Base-by-base conservation (phyloP, 805 yeast genomes). In the Kodamaea jinghongensis region DNA sequence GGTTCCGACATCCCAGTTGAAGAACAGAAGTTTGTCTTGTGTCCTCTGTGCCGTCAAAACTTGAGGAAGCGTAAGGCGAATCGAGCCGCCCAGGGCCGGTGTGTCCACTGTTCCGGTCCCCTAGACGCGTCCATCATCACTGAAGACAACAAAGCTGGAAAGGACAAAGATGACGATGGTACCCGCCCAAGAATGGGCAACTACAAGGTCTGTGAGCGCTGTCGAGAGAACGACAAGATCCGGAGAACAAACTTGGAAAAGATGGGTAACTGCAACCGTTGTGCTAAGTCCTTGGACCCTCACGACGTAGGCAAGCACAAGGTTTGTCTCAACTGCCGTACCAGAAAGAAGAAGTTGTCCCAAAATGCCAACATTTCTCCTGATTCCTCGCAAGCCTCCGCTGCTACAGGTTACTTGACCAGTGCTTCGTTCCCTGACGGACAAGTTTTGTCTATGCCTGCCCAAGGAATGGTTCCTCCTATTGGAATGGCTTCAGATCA, bases 31-130 rank as follows among this genome's bases (percentile, higher is more conserved):
- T 81, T 58, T 56, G 86, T 79, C 0, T 58, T 81, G 33, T 81
- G 87, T 58, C 78, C 79, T 4, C 67, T 66, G 31, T 81, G 87
- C 50, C 65, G 87, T 30, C 69, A 65, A 48, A 70, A 73, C 28
- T 61, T 81, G 23, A 63, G 86, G 45, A 61, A 71, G 2, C 62
- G 79, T 34, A 81, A 81, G 51, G 78, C 79, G 0, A 71, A 67
- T 38, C 63, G 87, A 29, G 83, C 78, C 4, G 77, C 78, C 9
- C 73, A 70, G 47, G 86, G 87, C 1, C 73, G 73, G 49, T 81
- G 87, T 60, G 83, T 81, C 11, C 86, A 81, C 52, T 81, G 87
- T 45, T 67, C 80, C 1, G 84, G 85, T 2, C 79, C 81, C 6
- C 55, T 70, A 5, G 70, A 67, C 40, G 64, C 72, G 1, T 62